Base-by-base conservation (phyloP, 306 rosid species). In the Rosa multiflora region DNA sequence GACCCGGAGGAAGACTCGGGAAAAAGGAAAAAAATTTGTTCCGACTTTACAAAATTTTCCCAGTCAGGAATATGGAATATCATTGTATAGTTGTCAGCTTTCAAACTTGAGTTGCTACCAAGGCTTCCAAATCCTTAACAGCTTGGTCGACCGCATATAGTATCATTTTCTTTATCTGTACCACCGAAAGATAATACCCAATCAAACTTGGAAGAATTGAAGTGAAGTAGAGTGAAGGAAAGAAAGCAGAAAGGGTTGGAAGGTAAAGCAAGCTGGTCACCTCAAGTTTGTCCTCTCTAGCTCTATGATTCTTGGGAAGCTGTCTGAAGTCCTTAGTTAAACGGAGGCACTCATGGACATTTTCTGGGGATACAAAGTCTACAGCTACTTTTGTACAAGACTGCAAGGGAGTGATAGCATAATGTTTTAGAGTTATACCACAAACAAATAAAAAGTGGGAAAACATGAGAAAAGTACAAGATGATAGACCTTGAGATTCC, bases 231-330 rank as follows among this genome's bases (percentile, higher is more conserved):
- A 35, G 13, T 58, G 21, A 13, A 26, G 53, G 63, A 32, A 39
- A 67, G 69, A 0, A 17, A 1, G 23, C 39, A 66, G 44, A 15
- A 26, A 26, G 55, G 17, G 6, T 66, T 12, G 42, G 43, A 52
- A 48, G 79, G 20, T 29, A 51, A 20, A 47, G 70, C 37, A 39
- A 23, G 46, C 68, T 67, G 55, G 66, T 77, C 32, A 90, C 97
- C 97, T 92, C 97, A 52, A 92, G 93, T 84, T 92, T 92, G 83
- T 92, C 97, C 88, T 92, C 97, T 59, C 97, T 89, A 47, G 87
- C 88, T 80, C 77, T 90, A 78, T 92, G 97, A 69, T 90, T 89
- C 83, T 79, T 88, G 6, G 97, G 97, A 77, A 92, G 96, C 83
- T 73, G 84, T 26, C 96, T 88, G 56, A 92, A 92, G 86, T 89